A percentile compares a stretch with the other conserved stretches of the same genome.
Evolutionary conservation across 176 grass and related monocot genomes (phyloP).

Genomic region (Miscanthus lutarioriparius): DNA sequence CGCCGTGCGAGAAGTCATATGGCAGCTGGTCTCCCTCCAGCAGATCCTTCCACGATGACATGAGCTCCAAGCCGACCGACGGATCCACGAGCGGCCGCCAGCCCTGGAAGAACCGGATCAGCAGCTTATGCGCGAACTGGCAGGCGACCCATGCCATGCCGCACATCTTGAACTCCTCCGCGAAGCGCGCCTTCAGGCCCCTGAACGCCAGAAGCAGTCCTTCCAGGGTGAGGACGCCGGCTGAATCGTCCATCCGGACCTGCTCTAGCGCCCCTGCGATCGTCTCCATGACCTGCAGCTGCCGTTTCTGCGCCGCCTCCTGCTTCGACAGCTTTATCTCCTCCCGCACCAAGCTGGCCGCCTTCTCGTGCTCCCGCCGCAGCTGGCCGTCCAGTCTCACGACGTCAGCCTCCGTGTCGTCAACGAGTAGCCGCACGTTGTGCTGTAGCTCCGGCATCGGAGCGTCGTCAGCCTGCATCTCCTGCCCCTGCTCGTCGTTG

Average conservation of each 20-base stretch:
- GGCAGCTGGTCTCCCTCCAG: slow-evolving; percentile 63
- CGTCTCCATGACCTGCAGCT: slow-evolving; percentile 56
- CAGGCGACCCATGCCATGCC: slow-evolving; percentile 59
- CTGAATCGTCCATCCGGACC: slow-evolving; percentile 44
- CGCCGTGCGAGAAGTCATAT: slow-evolving; percentile 51
- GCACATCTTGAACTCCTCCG: slow-evolving; percentile 63
- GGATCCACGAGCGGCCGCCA: slow-evolving; percentile 75
- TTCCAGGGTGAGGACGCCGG: slow-evolving; percentile 45
- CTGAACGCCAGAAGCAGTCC: slow-evolving; percentile 44
- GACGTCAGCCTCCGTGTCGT: slow-evolving; percentile 45
- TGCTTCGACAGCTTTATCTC: slow-evolving; percentile 43
- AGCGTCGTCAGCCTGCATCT: slow-evolving; percentile 38
- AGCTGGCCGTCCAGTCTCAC: slow-evolving; percentile 46
- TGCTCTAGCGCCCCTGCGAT: slow-evolving; percentile 51
- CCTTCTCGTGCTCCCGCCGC: slow-evolving; percentile 54
- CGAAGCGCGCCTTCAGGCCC: slow-evolving; percentile 45
- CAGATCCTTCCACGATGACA: slow-evolving; percentile 62
- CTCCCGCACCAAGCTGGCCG: slow-evolving; percentile 47
- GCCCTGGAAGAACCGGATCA: slow-evolving; percentile 56
- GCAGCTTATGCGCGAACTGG: slow-evolving; percentile 50
- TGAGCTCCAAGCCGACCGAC: slow-evolving; percentile 42
- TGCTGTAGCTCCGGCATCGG: slow-evolving; percentile 62
- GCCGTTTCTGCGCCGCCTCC: slow-evolving; percentile 41
- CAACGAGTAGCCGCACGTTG: slow-evolving; percentile 58
- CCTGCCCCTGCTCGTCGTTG: slow-evolving; percentile 33